A percentile compares a stretch with the other conserved stretches of the same genome.
phyloP scores from a whole-genome alignment of 768 basidiomycete genomes.

The Fibroporia radiculosa region DNA sequence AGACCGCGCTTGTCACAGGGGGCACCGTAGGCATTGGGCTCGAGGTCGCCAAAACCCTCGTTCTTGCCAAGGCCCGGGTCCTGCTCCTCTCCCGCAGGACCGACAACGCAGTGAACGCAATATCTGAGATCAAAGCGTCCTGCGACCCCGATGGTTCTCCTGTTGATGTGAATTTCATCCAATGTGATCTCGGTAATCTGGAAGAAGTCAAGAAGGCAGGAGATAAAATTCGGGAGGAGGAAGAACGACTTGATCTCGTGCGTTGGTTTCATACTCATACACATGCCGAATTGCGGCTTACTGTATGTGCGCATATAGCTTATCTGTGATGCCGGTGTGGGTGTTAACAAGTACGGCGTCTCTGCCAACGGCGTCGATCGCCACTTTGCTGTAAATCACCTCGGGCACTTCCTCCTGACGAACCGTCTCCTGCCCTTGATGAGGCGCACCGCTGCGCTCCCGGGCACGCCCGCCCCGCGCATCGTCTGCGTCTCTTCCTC shows the following conservation, averaged over 20 bases:
- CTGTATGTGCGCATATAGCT: slow-evolving; percentile 11
- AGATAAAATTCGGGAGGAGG: slow-evolving; percentile 16
- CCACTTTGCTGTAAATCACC: slow-evolving; percentile 27
- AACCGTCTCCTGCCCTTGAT: slow-evolving; percentile 34
- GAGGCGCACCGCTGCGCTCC: slow-evolving; percentile 23
- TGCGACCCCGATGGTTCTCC: not conserved
- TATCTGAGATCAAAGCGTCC: slow-evolving; percentile 16
- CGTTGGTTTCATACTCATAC: slow-evolving; percentile 5
- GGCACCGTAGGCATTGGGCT: slow-evolving; percentile 24
- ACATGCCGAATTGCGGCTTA: not conserved
- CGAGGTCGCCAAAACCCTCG: slow-evolving; percentile 23
- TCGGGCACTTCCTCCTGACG: slow-evolving; percentile 34
- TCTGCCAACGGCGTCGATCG: slow-evolving; percentile 20
- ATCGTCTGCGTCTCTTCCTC: slow-evolving; percentile 33
- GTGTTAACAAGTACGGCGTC: slow-evolving; percentile 19
- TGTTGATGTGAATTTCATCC: slow-evolving; percentile 18
- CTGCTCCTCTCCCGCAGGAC: slow-evolving; percentile 18
- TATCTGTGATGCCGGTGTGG: slow-evolving; percentile 23
- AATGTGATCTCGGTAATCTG: slow-evolving; percentile 23
- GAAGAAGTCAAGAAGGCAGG: slow-evolving; percentile 20
- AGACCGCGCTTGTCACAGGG: slow-evolving; percentile 26
- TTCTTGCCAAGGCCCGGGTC: slow-evolving; percentile 21
- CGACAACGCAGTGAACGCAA: slow-evolving; percentile 19
- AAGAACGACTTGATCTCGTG: slow-evolving; percentile 19
- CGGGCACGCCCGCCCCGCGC: slow-evolving; percentile 24